Conservation (phyloP, 2,329 filamentous ascomycete genomes). For the Lachnellula cervina region DNA sequence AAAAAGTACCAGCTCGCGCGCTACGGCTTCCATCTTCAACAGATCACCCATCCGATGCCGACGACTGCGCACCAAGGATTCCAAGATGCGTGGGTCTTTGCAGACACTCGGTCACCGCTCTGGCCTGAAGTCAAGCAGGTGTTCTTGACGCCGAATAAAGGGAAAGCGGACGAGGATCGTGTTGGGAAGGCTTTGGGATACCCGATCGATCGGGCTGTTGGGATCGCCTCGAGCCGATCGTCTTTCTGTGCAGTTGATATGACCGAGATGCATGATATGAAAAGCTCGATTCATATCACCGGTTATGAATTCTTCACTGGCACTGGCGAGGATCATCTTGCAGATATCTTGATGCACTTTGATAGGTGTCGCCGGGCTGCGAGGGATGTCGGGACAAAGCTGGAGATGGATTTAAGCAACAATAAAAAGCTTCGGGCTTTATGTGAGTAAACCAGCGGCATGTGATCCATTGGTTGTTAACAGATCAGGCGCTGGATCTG, state of each 20-base stretch:
- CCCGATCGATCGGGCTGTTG: not conserved
- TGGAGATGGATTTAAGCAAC: not conserved
- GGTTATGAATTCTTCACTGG: not conserved
- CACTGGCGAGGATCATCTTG: not conserved
- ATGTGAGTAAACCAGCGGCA: too few species aligned
- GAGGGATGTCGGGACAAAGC: not conserved
- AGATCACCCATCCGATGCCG: conserved; percentile 1
- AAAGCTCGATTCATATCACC: not conserved
- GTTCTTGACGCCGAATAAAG: not conserved
- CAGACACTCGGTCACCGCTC: not conserved
- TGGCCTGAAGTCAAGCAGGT: conserved; percentile 1
- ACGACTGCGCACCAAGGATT: not conserved
- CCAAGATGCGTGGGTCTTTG: conserved; percentile 3
- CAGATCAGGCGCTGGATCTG: too few species aligned
- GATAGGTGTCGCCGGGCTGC: not conserved
- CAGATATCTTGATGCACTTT: not conserved
- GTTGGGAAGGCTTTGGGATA: conserved; percentile 3
- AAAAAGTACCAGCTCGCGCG: conserved; percentile 1
- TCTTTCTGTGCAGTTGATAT: not conserved
- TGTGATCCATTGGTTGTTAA: too few species aligned
- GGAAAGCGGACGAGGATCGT: not conserved
- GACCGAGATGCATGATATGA: not conserved
- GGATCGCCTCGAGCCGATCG: not conserved
- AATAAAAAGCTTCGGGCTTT: not conserved
- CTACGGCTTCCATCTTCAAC: conserved; percentile 5